Percentiles rank a stretch among this genome's conserved stretches.
These are phyloP conservation scores for Skeletonema menzelii DNA, from an alignment of 108 stramenopile species.

Conservation along the genomic window DNA sequence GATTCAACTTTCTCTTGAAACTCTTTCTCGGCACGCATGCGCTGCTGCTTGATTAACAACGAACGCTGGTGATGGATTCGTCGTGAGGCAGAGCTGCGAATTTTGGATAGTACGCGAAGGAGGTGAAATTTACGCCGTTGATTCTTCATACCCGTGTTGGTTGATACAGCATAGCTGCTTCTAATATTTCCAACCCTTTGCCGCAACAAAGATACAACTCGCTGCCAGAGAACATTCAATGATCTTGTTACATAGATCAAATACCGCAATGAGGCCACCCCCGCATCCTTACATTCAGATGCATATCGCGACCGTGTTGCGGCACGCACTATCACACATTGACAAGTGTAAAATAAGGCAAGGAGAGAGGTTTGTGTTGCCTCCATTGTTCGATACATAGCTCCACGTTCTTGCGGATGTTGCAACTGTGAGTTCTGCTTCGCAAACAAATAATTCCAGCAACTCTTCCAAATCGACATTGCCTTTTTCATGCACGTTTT, in stretches of 20 bases:
- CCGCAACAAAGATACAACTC: neutral
- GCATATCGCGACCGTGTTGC: slow-evolving; percentile 21
- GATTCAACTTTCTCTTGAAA: slow-evolving; percentile 31
- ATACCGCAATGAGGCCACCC: slow-evolving; percentile 29
- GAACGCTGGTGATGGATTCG: slow-evolving; percentile 7
- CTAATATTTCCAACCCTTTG: neutral
- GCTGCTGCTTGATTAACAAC: slow-evolving; percentile 17
- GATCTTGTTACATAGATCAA: slow-evolving; percentile 32
- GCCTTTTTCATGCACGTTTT: slow-evolving; percentile 25
- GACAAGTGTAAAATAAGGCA: slow-evolving; percentile 17
- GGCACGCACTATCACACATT: slow-evolving; percentile 26
- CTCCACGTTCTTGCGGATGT: neutral
- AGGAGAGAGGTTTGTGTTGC: slow-evolving; percentile 6
- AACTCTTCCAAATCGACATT: slow-evolving; percentile 7
- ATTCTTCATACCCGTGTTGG: neutral
- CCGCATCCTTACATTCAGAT: slow-evolving; percentile 28
- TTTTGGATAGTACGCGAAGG: slow-evolving; percentile 14
- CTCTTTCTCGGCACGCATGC: slow-evolving; percentile 7
- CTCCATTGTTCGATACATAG: slow-evolving; percentile 11
- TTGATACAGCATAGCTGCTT: neutral
- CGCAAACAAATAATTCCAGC: slow-evolving; percentile 21
- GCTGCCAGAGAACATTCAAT: slow-evolving; percentile 20
- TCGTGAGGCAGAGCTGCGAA: neutral
- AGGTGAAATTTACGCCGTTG: neutral
- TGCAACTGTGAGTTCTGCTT: neutral